Evolutionary conservation across 73 alveolate genomes (phyloP).

Genomic region (Tetrahymena elliotti): DNA sequence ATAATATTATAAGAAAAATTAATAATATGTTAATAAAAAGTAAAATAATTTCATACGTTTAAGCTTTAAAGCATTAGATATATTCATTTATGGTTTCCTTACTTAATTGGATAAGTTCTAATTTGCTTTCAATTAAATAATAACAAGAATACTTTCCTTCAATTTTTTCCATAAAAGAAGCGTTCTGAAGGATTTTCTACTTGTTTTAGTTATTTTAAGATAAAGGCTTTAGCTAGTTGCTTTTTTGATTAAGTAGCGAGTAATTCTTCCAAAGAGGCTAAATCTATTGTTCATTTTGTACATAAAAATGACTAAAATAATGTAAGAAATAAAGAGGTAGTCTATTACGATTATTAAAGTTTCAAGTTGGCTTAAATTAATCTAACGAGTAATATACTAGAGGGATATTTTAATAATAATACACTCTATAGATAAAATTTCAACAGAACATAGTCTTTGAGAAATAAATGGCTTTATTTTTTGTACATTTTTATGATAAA

Average conservation of each 20-base stretch:
- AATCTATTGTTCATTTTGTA: background rate
- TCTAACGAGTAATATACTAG: background rate
- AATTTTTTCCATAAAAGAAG: background rate
- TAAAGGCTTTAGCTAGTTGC: background rate
- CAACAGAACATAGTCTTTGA: background rate
- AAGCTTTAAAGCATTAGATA: background rate
- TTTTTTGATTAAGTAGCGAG: background rate
- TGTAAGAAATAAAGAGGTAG: background rate
- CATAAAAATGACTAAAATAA: background rate
- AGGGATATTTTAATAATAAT: background rate
- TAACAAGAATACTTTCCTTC: background rate
- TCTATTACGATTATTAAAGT: background rate
- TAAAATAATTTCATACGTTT: background rate
- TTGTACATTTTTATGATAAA: background rate
- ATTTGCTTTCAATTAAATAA: background rate
- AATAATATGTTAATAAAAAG: too few relatives aligned
- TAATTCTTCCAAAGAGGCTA: background rate
- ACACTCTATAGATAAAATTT: background rate
- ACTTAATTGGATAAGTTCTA: background rate
- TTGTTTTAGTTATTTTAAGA: background rate
- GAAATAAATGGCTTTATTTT: background rate
- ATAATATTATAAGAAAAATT: too few relatives aligned
- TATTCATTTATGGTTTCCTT: background rate
- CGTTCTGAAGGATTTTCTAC: background rate
- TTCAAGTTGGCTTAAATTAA: background rate